Evolutionary conservation across 352 stramenopile species (phyloP), one percentile per base, ranked within the genome.

Genomic region (Pythium chondricola): DNA sequence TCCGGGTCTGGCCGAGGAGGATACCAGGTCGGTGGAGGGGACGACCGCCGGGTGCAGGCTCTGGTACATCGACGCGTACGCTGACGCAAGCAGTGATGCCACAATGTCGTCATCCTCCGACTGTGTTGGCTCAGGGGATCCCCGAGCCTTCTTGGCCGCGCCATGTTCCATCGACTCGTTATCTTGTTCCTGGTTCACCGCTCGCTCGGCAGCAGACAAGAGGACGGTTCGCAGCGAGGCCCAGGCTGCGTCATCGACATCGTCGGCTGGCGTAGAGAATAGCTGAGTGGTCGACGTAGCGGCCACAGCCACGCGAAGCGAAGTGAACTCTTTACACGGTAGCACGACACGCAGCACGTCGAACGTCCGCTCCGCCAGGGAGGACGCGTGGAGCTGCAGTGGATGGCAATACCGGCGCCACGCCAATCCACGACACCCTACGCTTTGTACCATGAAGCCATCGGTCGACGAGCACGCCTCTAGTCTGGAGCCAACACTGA

Each of bases 111-210:
- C 20, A 5, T 38, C 24, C 16, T 49, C 35, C n/a, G n/a, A n/a
- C n/a, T n/a, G n/a, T n/a, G n/a, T n/a, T n/a, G n/a, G n/a, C n/a
- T n/a, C n/a, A n/a, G n/a, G n/a, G n/a, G n/a, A n/a, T n/a, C n/a
- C n/a, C n/a, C n/a, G n/a, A n/a, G 48, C 41, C 37, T 52, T 62
- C 54, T 62, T 62, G 6, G 42, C 17, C 13, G 54, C 52, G 3
- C 52, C 52, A 22, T 61, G 52, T 14, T 60, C 52, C 7, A 48
- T 10, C 4, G 43, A 32, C 27, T 48, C 38, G 6, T 60, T 38
- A 11, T 20, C n/a, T 2, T 20, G 13, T 2, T 31, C 2, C 13
- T 10, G 31, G 14, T 18, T 30, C 16, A 20, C 36, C 13, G 20
- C 21, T 30, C 17, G 50, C 20, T 35, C 22, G 3, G 52, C 24